A percentile compares a stretch with the other conserved stretches of the same genome.
These are phyloP conservation scores for Zalaria obscura DNA, from an alignment of 2,329 filamentous ascomycete genomes.

Conservation along the genomic window DNA sequence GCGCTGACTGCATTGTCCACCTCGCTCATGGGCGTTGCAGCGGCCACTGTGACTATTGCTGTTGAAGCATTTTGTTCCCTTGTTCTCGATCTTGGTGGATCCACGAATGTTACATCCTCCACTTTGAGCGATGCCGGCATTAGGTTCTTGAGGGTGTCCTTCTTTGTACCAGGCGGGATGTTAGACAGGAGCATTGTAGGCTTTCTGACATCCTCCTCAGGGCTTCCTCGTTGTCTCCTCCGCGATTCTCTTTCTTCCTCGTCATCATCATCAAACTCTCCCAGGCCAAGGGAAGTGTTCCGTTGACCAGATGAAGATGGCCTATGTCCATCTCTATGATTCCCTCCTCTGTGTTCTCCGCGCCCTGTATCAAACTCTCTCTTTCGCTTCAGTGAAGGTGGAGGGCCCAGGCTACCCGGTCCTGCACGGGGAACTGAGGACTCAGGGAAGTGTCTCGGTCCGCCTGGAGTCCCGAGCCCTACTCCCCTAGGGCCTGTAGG, in stretches of 20 bases:
- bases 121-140: constrained; percentile 44
- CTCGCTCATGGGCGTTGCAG: constrained; percentile 68
- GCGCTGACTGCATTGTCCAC: constrained; percentile 68
- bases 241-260: constrained; percentile 1
- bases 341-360: constrained; percentile 6
- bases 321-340: constrained; percentile 8
- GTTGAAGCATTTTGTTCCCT: constrained; percentile 24
- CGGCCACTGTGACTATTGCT: constrained; percentile 67
- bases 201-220: not conserved
- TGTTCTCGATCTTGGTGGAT: constrained; percentile 33
- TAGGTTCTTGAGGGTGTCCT: constrained; percentile 33
- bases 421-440: constrained; percentile 30
- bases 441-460: constrained; percentile 37
- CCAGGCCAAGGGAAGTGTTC: not conserved
- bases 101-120: constrained; percentile 58
- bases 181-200: constrained; percentile 41
- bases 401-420: constrained; percentile 32
- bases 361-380: constrained; percentile 17
- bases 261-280: not conserved
- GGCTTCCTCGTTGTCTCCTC: not conserved
- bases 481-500: constrained; percentile 26
- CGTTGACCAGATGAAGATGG: not conserved
- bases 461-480: not conserved
- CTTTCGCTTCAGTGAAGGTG: constrained; percentile 18
- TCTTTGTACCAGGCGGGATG: constrained; percentile 38